Percentiles rank a stretch among this genome's conserved stretches.
phyloP scores from a whole-genome alignment of 1,284 basidiomycete species.

The Takashimella koratensis region DNA sequence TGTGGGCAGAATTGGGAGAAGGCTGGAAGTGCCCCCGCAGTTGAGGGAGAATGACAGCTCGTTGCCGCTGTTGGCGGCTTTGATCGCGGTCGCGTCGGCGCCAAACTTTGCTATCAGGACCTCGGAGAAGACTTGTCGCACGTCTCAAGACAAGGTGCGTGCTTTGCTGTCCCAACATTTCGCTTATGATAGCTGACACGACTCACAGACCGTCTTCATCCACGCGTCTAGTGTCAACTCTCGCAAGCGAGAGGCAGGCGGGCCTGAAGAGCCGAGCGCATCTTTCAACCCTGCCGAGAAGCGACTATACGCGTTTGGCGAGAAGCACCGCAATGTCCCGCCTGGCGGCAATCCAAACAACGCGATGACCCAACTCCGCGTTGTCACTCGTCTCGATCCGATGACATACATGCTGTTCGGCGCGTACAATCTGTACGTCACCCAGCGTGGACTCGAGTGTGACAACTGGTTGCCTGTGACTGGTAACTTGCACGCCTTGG shows the following conservation, averaged over 20 bases:
- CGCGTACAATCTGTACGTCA: slow-evolving; percentile 69
- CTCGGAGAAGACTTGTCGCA: slow-evolving; percentile 70
- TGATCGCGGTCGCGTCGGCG: slow-evolving; percentile 81
- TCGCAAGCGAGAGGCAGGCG: slow-evolving; percentile 59
- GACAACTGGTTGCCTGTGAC: slow-evolving; percentile 88
- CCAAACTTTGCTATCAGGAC: slow-evolving; percentile 90
- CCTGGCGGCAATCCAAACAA: slow-evolving; percentile 33
- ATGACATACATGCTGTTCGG: slow-evolving; percentile 92
- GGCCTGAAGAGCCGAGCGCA: slow-evolving; percentile 50
- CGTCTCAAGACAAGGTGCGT: slow-evolving; percentile 79
- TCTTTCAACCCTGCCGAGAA: slow-evolving; percentile 57
- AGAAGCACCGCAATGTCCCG: slow-evolving; percentile 70
- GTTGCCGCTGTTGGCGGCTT: slow-evolving; percentile 73
- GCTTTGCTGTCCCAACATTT: too few relatives aligned
- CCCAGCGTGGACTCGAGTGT: slow-evolving; percentile 70
- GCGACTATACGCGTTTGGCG: slow-evolving; percentile 78
- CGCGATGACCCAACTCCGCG: slow-evolving; percentile 56
- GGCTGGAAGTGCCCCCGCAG: slow-evolving; percentile 57
- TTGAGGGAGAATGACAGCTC: slow-evolving; percentile 73
- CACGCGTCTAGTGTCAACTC: slow-evolving; percentile 86
- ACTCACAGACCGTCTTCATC: slow-evolving; percentile 52
- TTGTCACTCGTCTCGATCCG: slow-evolving; percentile 82
- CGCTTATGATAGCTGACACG: slow-evolving; percentile 4
- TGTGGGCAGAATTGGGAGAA: slow-evolving; percentile 25
- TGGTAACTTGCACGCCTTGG: slow-evolving; percentile 71